Base-by-base conservation (phyloP, 768 basidiomycete genomes). In the Hypholoma sublateritium region DNA sequence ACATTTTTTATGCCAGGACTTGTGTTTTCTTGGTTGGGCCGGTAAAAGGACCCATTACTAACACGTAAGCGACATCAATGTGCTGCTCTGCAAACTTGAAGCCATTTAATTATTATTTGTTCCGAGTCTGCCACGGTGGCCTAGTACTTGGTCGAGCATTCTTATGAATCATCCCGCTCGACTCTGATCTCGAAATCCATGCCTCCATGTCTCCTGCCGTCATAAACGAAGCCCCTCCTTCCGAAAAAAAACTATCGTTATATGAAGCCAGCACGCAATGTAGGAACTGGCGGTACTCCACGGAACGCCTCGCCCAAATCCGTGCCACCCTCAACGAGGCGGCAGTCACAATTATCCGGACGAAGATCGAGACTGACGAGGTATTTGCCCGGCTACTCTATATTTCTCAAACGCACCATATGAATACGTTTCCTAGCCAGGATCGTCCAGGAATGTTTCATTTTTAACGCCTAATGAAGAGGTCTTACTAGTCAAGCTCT, bases 261-360 rank as follows among this genome's bases (percentile, higher is more conserved):
- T 95, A 92, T 62, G 84, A 93, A 65, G 82, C 79, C 39, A 91
- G 89, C 63, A 91, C 90, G 0, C 92, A 94, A 66, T 92, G 78
- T 73, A 84, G 78, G 54, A 86, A 95, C 68, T 99, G 97, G 97
- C 77, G 95, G 50, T 97, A 88, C 70, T 94, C 95, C 0, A 73
- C 78, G 13, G 80, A 86, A 45, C 76, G 83, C 53, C 81, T 99
- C 3, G 73, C 67, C 6, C 64, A 76, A 13, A 81, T 87, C 43
- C 82, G 97, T 16, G 64, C 73, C 9, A 77, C 84, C 17, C 73
- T 97, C 59, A 99, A 96, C 65, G 71, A 75, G 25, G 85, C 82
- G 22, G 91, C 93, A 1, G 88, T 96, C 22, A 76, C 82, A 45
- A 86, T 82, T 4, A 95, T 98, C 64, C 83, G 84, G 51, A 76